Evolutionary conservation across 768 basidiomycete genomes (phyloP).

Genomic region (Amanita muscaria): DNA sequence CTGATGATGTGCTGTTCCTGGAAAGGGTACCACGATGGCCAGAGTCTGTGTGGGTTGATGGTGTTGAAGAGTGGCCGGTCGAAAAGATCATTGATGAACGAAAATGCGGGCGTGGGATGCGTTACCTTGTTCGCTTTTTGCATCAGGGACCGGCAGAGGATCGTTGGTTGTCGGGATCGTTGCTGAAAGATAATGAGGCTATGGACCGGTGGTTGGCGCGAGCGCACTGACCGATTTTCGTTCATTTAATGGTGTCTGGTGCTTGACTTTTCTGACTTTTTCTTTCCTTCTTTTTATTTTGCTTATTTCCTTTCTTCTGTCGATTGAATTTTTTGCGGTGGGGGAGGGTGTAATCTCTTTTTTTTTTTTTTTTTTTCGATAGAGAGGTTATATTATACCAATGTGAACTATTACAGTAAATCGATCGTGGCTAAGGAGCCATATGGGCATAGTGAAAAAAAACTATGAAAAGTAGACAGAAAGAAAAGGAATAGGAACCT

Average conservation of each 20-base stretch:
- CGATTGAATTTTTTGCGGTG: not conserved
- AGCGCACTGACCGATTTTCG: too few species aligned
- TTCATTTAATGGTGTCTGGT: too few species aligned
- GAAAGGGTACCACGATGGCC: slow-evolving; percentile 2
- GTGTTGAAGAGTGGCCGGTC: slow-evolving; percentile 8
- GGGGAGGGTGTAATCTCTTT: too few species aligned
- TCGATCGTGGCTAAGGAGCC: too few species aligned
- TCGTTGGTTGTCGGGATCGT: slow-evolving; percentile 23
- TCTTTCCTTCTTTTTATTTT: not conserved
- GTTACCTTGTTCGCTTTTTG: slow-evolving; percentile 12
- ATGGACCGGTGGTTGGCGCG: slow-evolving; percentile 21
- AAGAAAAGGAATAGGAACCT: too few species aligned
- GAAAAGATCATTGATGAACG: slow-evolving; percentile 5
- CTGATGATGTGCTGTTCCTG: slow-evolving; percentile 5
- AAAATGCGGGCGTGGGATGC: not conserved
- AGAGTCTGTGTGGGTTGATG: slow-evolving; percentile 2
- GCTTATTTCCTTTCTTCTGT: not conserved
- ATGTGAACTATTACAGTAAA: too few species aligned
- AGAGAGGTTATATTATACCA: too few species aligned
- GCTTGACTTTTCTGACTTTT: too few species aligned
- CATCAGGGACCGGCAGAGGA: slow-evolving; percentile 12
- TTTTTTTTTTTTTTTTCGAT: too few species aligned
- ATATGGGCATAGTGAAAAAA: too few species aligned
- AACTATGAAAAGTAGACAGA: too few species aligned
- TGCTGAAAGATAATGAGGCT: slow-evolving; percentile 19